Evolutionary conservation across 768 basidiomycete species (phyloP), one percentile per base, ranked within the genome.

Genomic region (Rhodosporidiobolus odoratus): DNA sequence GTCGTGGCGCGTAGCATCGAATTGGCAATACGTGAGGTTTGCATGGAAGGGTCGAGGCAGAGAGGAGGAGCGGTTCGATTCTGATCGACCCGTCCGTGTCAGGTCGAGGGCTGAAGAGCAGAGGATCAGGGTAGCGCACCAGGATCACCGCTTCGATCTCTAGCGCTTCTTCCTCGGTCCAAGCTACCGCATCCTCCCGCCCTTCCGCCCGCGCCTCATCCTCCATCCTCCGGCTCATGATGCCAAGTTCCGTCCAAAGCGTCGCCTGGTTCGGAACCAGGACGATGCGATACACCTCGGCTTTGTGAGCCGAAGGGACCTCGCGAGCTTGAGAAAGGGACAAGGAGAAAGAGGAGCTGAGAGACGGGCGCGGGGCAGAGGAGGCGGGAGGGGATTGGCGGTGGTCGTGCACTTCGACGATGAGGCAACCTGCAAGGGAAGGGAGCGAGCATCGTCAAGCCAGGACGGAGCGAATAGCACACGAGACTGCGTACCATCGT

Each of bases 341-440:
- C 48, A 72, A 60, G 23, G 69, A 45, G 58, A 66, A 70, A 21
- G 48, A 45, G 40, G 41, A 45, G 30, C 40, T 58, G 59, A 41
- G 37, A 56, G 12, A 5, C 50, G 45, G 23, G 54, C 56, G 16
- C 13, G 58, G 21, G 41, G 61, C 50, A 23, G 62, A 43, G 17
- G 66, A 23, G 2, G 60, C 32, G 9, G 66, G 15, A 0, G 54
- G 40, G n/a, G 48, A 54, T 19, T 72, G 60, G 32, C 82, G 77
- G 62, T 78, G 80, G 67, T 82, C 82, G 72, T 81, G 80, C n/a
- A 82, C 76, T 67, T 82, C 81, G 60, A 82, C 80, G 27, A 82
- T 80, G 25, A 82, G 76, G 68, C 81, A 82, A 16, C 81, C 80
- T 74, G 68, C 12, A 6, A 35, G 34, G 27, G 8, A 58, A 30